A percentile compares a stretch with the other conserved stretches of the same genome.
phyloP scores from a whole-genome alignment of 2,329 filamentous ascomycete genomes.

The Colletotrichum limetticola region DNA sequence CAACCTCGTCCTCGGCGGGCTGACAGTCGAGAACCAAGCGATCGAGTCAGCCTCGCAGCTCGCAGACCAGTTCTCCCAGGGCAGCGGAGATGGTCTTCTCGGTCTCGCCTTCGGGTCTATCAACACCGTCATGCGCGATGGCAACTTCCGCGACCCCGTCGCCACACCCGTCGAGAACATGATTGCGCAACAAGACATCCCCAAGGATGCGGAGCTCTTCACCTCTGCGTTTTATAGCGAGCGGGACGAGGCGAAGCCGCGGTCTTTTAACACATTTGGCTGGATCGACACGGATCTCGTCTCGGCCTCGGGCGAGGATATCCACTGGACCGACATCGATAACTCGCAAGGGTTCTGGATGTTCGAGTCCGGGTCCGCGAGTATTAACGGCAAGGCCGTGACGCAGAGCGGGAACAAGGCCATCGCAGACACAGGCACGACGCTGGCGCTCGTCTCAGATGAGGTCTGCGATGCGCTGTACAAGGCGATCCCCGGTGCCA shows the following conservation, averaged over 20 bases:
- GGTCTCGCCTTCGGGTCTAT: slow-evolving; percentile 74
- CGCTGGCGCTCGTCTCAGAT: slow-evolving; percentile 62
- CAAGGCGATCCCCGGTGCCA: slow-evolving; percentile 37
- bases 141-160: slow-evolving; percentile 52
- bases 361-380: slow-evolving; percentile 67
- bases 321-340: slow-evolving; percentile 72
- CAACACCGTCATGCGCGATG: slow-evolving; percentile 70
- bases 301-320: slow-evolving; percentile 60
- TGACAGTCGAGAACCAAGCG: slow-evolving; percentile 68
- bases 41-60: slow-evolving; percentile 73
- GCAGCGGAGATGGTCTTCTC: slow-evolving; percentile 73
- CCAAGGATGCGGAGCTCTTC: slow-evolving; percentile 64
- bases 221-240: slow-evolving; percentile 31
- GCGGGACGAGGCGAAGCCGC: slow-evolving; percentile 58
- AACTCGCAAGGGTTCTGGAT: slow-evolving; percentile 75
- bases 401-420: slow-evolving; percentile 55
- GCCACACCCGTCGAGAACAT: slow-evolving; percentile 82
- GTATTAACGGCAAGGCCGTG: slow-evolving; percentile 56
- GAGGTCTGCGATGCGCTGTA: slow-evolving; percentile 40
- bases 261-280: slow-evolving; percentile 79
- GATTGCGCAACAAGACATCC: slow-evolving; percentile 75
- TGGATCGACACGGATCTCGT: slow-evolving; percentile 73
- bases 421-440: slow-evolving; percentile 70
- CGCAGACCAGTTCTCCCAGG: slow-evolving; percentile 66
- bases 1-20: slow-evolving; percentile 73